Evolutionary conservation across 345 rosid species (phyloP), one percentile per base, ranked within the genome.

Genomic region (Durio zibethinus): DNA sequence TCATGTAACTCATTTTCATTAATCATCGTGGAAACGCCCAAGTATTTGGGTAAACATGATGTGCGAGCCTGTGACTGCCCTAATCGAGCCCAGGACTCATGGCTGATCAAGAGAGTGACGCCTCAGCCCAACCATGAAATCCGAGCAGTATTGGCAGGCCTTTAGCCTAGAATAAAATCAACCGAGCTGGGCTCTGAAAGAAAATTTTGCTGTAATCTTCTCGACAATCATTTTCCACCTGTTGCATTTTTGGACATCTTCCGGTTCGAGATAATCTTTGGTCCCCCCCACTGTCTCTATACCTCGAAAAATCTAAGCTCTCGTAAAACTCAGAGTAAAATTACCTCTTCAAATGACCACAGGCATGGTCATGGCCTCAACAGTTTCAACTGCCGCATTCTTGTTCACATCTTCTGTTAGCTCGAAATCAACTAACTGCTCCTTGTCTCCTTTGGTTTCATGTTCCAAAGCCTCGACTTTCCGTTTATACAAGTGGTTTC

Each of bases 351-450:
- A 75, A 23, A 57, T 69, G 53, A 77, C 73, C 71, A 42, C 35
- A 76, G 1, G 38, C 63, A 79, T 79, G 89, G 80, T 79, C 77
- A 89, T 89, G 94, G 93, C 87, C 23, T 76, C 83, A 5, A 76
- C 84, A 52, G 67, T 86, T 75, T 85, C 84, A 66, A 25, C 88
- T 40, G 52, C 84, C 5, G 21, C 74, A 14, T 72, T 77, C 18
- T 52, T 76, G 33, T 74, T 82, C 78, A 83, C 87, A 20, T 72
- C 86, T 35, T 77, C 84, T n/a, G 67, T 82, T 64, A 78, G 71
- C 75, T 63, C 85, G n/a, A 86, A 82, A 47, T 77, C 87, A 50
- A 59, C 78, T 38, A 67, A 48, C 53, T 70, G 54, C 75, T 53
- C 72, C 21, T 62, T 63, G 9, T 81, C 84, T 59, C 73, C 77